Conservation (phyloP, 2,329 filamentous ascomycete species). For the Teratosphaeria zuluensis region DNA sequence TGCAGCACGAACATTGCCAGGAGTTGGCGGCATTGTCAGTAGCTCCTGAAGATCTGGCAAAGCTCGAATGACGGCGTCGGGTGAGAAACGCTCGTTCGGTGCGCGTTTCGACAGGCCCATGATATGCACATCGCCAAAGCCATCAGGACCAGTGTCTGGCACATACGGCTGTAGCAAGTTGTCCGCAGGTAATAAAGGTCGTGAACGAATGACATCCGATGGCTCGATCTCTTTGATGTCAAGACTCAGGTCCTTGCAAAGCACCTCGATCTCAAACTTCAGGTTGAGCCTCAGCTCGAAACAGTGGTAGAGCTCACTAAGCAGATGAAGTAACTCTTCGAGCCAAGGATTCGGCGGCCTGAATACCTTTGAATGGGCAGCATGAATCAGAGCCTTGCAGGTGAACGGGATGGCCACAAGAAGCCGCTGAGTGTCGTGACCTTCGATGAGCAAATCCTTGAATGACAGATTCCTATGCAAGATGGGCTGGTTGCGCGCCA, state of each 20-base stretch:
- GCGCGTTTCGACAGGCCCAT: slow-evolving; percentile 56
- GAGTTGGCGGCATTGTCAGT: slow-evolving; percentile 67
- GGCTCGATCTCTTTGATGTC: slow-evolving; percentile 88
- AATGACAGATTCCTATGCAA: slow-evolving; percentile 95
- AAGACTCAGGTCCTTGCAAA: slow-evolving; percentile 86
- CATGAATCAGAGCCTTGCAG: slow-evolving; percentile 87
- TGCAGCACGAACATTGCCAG: slow-evolving; percentile 61
- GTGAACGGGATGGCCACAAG: slow-evolving; percentile 93
- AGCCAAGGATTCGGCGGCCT: slow-evolving; percentile 93
- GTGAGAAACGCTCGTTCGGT: slow-evolving; percentile 62
- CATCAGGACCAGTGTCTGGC: slow-evolving; percentile 49
- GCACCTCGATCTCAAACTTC: slow-evolving; percentile 96
- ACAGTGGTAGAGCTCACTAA: slow-evolving; percentile 89
- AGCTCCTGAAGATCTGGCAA: slow-evolving; percentile 76
- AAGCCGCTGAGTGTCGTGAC: slow-evolving; percentile 82
- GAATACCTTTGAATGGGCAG: slow-evolving; percentile 77
- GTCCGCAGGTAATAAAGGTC: slow-evolving; percentile 35
- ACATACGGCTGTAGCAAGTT: slow-evolving; percentile 26
- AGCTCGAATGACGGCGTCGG: slow-evolving; percentile 65
- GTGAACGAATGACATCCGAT: slow-evolving; percentile 73
- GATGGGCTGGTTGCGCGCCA: slow-evolving; percentile 90
- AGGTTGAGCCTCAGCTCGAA: slow-evolving; percentile 91
- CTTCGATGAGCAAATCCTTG: slow-evolving; percentile 88
- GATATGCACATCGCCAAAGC: slow-evolving; percentile 68
- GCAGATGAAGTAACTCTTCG: slow-evolving; percentile 85